phyloP scores from a whole-genome alignment of 805 yeast species.

The Saccharomycopsis sp. region DNA sequence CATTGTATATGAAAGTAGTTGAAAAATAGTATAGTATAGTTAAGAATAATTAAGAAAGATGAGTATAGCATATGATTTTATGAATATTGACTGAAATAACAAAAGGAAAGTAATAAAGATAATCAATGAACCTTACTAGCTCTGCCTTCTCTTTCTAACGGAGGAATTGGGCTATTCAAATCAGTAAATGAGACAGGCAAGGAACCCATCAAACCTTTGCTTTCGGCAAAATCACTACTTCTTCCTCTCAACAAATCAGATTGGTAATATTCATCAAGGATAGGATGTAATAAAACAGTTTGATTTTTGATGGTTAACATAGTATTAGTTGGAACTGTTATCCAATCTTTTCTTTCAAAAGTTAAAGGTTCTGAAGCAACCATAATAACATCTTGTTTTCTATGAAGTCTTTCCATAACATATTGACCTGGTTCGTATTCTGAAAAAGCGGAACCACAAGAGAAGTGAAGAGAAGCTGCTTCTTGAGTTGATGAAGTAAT shows the following conservation, averaged over 20 bases:
- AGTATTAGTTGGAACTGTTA: conserved; percentile 91
- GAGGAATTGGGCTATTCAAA: conserved; percentile 47
- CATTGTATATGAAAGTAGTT: no score
- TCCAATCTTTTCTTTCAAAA: conserved; percentile 95
- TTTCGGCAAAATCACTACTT: conserved; percentile 72
- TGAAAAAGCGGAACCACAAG: conserved; percentile 84
- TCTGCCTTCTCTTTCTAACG: conserved; percentile 70
- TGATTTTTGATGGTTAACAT: conserved; percentile 71
- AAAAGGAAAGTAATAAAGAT: no score
- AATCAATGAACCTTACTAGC: conserved; percentile 24
- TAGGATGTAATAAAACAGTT: conserved; percentile 85
- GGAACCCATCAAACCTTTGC: conserved; percentile 89
- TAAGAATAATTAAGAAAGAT: no score
- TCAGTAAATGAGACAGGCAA: conserved; percentile 54
- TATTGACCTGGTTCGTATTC: conserved; percentile 89
- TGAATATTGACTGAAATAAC: no score
- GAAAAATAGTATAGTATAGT: no score
- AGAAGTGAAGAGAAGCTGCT: conserved; percentile 92
- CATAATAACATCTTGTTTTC: conserved; percentile 92
- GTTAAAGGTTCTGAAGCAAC: conserved; percentile 96
- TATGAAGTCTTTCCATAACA: conserved; percentile 85
- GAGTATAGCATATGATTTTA: no score
- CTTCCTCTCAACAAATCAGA: conserved; percentile 57
- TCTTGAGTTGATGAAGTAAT: conserved; percentile 85
- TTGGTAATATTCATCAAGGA: conserved; percentile 79